phyloP scores from a whole-genome alignment of 331 rosid genomes.

The Cydonia oblonga region DNA sequence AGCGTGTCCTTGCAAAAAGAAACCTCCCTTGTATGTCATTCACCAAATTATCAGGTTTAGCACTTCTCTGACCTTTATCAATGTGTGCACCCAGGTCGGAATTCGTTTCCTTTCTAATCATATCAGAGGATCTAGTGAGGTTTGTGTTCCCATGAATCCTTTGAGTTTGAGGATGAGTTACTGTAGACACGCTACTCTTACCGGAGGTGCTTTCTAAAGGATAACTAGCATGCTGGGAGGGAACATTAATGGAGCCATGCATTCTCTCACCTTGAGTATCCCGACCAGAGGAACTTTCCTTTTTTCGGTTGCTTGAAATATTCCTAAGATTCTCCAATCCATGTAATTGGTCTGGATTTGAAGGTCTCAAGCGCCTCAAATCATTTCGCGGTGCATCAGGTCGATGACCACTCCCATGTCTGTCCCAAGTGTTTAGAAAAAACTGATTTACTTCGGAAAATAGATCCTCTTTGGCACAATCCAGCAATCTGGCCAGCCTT shows the following conservation, averaged over 20 bases:
- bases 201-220: slow-evolving; percentile 34
- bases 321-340: slow-evolving; percentile 40
- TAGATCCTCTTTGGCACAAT: slow-evolving; percentile 74
- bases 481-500: slow-evolving; percentile 74
- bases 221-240: slow-evolving; percentile 42
- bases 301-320: slow-evolving; percentile 29
- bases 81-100: slow-evolving; percentile 29
- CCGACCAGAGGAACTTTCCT: slow-evolving; percentile 31
- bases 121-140: slow-evolving; percentile 40
- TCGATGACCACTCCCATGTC: slow-evolving; percentile 93
- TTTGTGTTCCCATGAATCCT: slow-evolving; percentile 42
- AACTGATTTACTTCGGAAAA: slow-evolving; percentile 76
- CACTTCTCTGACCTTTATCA: slow-evolving; percentile 48
- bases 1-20: slow-evolving; percentile 80
- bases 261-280: slow-evolving; percentile 32
- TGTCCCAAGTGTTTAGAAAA: slow-evolving; percentile 90
- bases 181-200: slow-evolving; percentile 29
- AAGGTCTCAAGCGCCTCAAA: slow-evolving; percentile 37
- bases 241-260: slow-evolving; percentile 24
- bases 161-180: slow-evolving; percentile 37
- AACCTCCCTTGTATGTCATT: slow-evolving; percentile 63
- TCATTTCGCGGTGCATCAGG: slow-evolving; percentile 85
- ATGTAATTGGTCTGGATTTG: slow-evolving; percentile 33
- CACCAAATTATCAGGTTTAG: slow-evolving; percentile 28
- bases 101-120: slow-evolving; percentile 39